Evolutionary conservation across 1,284 basidiomycete genomes (phyloP).

Genomic region (Fomitopsis pinicola): DNA sequence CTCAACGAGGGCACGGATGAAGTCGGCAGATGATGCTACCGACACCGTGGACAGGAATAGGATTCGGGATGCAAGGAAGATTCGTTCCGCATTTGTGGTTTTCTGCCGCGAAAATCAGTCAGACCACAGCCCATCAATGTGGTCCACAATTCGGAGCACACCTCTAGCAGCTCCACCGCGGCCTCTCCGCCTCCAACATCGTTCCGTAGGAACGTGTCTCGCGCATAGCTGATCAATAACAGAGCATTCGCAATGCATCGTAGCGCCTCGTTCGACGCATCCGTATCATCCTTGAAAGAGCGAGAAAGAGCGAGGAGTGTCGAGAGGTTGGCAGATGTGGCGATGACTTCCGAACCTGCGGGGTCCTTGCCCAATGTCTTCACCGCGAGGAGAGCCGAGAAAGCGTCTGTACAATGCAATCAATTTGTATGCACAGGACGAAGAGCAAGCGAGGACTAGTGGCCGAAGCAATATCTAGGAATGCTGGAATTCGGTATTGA

Average conservation of each 20-base stretch:
- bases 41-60: constrained; percentile 69
- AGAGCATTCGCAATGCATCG: constrained; percentile 74
- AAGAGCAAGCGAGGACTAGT: not conserved
- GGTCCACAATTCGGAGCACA: constrained; percentile 25
- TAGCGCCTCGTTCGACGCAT: constrained; percentile 65
- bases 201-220: constrained; percentile 50
- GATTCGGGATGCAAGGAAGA: constrained; percentile 72
- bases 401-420: constrained; percentile 42
- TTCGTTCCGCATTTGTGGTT: constrained; percentile 53
- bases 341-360: constrained; percentile 63
- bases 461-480: not conserved
- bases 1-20: constrained; percentile 58
- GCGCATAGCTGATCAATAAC: constrained; percentile 60
- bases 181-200: constrained; percentile 59
- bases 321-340: constrained; percentile 47
- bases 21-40: constrained; percentile 33
- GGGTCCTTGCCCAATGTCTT: constrained; percentile 75
- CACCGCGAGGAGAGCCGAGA: constrained; percentile 62
- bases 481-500: too few relatives aligned
- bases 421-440: not conserved
- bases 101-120: constrained; percentile 38
- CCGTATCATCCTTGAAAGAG: constrained; percentile 49
- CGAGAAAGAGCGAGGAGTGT: constrained; percentile 47
- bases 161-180: constrained; percentile 58
- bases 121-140: not conserved